These are phyloP conservation scores for Rhododendron griersonianum DNA, from an alignment of 148 eudicot species.

Conservation along the genomic window DNA sequence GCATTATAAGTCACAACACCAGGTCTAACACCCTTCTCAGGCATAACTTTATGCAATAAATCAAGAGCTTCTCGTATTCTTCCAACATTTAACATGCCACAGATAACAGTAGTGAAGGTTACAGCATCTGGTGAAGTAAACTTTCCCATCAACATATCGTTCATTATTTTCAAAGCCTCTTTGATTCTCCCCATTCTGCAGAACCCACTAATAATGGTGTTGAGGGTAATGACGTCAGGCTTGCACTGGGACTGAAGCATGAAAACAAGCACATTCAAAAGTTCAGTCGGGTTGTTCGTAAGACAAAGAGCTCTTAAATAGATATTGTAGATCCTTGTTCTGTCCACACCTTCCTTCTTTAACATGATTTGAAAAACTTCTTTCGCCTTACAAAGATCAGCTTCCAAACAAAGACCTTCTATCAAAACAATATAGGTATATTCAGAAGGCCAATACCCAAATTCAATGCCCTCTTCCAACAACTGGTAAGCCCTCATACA, in stretches of 20 bases:
- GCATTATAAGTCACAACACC: conserved; percentile 75
- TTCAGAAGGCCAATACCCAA: conserved; percentile 75
- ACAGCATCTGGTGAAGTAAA: conserved; percentile 72
- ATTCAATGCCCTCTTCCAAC: conserved; percentile 65
- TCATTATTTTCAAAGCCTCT: conserved; percentile 54
- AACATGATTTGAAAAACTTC: conserved; percentile 56
- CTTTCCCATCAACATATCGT: conserved; percentile 73
- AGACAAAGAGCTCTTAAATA: conserved; percentile 69
- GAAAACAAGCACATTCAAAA: conserved; percentile 54
- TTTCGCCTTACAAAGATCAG: conserved; percentile 57
- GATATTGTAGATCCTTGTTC: conserved; percentile 66
- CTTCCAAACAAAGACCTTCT: conserved; percentile 66
- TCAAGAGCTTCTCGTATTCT: conserved; percentile 47
- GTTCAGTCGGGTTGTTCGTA: conserved; percentile 58
- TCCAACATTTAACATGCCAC: conserved; percentile 56
- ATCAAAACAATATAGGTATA: conserved; percentile 60
- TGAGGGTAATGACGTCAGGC: conserved; percentile 76
- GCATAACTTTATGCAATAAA: conserved; percentile 59
- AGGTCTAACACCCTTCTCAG: conserved; percentile 52
- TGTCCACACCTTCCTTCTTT: conserved; percentile 35
- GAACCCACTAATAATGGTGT: conserved; percentile 71
- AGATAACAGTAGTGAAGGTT: conserved; percentile 67
- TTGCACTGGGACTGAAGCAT: conserved; percentile 65
- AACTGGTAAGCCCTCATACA: conserved; percentile 90
- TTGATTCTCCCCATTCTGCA: conserved; percentile 64